Evolutionary conservation across 1,284 basidiomycete species (phyloP).

Genomic region (Sanghuangporus weigelae): DNA sequence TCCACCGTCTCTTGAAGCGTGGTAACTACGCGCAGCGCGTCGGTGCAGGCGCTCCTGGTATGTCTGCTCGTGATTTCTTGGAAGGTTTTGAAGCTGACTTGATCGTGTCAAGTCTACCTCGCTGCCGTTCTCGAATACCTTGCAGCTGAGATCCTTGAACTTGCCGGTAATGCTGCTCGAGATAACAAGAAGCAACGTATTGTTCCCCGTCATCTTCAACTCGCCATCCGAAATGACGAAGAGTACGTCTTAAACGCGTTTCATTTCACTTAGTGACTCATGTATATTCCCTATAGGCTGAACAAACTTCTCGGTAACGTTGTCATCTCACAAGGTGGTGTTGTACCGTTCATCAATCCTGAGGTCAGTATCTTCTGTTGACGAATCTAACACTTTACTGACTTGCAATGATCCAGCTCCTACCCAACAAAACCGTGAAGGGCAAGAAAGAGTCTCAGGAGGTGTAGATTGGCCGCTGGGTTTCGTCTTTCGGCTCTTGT

Average conservation of each 20-base stretch:
- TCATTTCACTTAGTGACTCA: background rate
- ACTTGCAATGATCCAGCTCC: slow-evolving; percentile 37
- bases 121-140: slow-evolving; percentile 82
- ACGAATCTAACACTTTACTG: background rate
- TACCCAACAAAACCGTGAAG: slow-evolving; percentile 40
- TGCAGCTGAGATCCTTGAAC: slow-evolving; percentile 83
- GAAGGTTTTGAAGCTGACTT: background rate
- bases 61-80: slow-evolving; percentile 25
- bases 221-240: slow-evolving; percentile 85
- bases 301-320: slow-evolving; percentile 75
- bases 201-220: slow-evolving; percentile 82
- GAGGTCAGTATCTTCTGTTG: slow-evolving; percentile 27
- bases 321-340: slow-evolving; percentile 86
- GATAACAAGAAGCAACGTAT: slow-evolving; percentile 87
- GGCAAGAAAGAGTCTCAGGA: slow-evolving; percentile 21
- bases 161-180: slow-evolving; percentile 78
- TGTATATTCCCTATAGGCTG: slow-evolving; percentile 35
- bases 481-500: slow-evolving; percentile 15
- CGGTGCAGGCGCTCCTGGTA: slow-evolving; percentile 76
- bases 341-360: slow-evolving; percentile 60
- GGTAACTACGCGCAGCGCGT: slow-evolving; percentile 84
- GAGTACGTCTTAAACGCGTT: slow-evolving; percentile 39
- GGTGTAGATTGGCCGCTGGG: slow-evolving; percentile 20
- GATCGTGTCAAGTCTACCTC: slow-evolving; percentile 60
- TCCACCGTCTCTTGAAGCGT: slow-evolving; percentile 85